Conservation (phyloP, 2,329 filamentous ascomycete genomes). For the Diaporthe eres region DNA sequence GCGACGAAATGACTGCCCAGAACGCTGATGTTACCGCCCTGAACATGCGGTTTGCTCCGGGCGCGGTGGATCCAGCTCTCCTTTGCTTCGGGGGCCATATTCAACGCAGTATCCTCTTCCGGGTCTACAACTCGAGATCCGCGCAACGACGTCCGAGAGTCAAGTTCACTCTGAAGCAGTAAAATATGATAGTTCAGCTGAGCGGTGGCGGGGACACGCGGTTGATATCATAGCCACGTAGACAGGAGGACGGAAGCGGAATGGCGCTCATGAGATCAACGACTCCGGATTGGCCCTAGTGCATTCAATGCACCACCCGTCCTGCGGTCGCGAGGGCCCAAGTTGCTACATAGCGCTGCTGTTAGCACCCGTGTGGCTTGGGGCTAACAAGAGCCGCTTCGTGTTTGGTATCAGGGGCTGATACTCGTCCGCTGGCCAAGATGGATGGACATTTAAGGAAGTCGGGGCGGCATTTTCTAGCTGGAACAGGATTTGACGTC, state of each 20-base stretch:
- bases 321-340: not conserved
- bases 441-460: not conserved
- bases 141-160: fast-evolving
- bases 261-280: constrained; percentile 7
- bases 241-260: not conserved
- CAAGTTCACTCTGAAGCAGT: too few species aligned
- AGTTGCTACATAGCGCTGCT: not conserved
- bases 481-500: not conserved
- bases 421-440: not conserved
- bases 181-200: not conserved
- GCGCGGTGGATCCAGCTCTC: constrained; percentile 4
- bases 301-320: not conserved
- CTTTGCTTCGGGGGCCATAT: not conserved
- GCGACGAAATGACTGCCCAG: not conserved
- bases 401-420: not conserved
- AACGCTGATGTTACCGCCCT: not conserved
- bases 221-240: not conserved
- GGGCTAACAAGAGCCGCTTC: constrained; percentile 1
- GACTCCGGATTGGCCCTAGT: constrained; percentile 14
- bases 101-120: not conserved
- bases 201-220: not conserved
- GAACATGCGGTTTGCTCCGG: not conserved
- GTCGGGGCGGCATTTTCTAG: not conserved
- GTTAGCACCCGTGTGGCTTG: constrained; percentile 2
- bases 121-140: not conserved